Evolutionary conservation across 2,329 filamentous ascomycete species (phyloP).

Genomic region (Aspergillus niger): DNA sequence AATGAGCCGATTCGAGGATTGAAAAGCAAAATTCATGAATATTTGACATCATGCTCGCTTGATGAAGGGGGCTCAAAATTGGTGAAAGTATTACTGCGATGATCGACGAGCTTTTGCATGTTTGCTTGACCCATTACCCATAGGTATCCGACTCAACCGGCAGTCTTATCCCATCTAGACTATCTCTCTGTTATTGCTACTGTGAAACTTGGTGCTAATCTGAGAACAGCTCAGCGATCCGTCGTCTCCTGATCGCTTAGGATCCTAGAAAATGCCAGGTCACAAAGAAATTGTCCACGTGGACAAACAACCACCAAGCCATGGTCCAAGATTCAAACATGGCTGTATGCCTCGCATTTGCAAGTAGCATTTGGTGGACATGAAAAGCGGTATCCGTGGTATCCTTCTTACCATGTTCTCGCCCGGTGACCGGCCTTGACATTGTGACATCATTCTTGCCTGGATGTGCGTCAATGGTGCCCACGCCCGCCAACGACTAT

Average conservation of each 20-base stretch:
- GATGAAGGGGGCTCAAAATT: not conserved
- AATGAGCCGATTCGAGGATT: no score
- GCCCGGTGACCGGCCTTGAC: not conserved
- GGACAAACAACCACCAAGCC: not conserved
- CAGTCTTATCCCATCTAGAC: no score
- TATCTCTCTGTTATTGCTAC: not conserved
- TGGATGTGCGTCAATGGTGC: not conserved
- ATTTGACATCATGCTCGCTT: not conserved
- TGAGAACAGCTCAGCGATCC: not conserved
- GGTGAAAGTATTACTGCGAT: not conserved
- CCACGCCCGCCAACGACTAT: not conserved
- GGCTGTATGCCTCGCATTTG: no score
- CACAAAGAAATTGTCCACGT: slow-evolving; percentile 2
- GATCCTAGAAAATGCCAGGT: not conserved
- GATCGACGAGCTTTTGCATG: not conserved
- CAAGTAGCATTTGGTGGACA: not conserved
- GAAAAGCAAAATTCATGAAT: not conserved
- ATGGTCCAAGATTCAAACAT: not conserved
- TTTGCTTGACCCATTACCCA: not conserved
- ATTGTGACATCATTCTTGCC: slow-evolving; percentile 8
- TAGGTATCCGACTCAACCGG: no score
- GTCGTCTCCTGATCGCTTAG: not conserved
- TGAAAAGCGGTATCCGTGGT: not conserved
- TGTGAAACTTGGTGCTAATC: not conserved
- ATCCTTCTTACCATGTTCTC: not conserved